These are phyloP conservation scores for Diaporthe batatas DNA, from an alignment of 2,329 filamentous ascomycete species.

Conservation along the genomic window DNA sequence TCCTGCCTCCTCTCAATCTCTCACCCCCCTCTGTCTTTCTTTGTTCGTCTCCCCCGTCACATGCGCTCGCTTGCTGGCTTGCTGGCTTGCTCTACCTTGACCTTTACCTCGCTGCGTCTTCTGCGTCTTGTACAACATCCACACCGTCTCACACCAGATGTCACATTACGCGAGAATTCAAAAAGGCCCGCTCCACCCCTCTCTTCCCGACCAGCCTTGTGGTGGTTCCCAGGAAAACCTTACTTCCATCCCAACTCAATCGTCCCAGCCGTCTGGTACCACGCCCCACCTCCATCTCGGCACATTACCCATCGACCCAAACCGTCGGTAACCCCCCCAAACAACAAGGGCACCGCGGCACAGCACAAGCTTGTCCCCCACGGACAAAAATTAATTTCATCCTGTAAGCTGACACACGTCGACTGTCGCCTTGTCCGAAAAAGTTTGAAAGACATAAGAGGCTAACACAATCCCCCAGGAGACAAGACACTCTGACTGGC, in stretches of 20 bases:
- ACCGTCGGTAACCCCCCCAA: constrained; percentile 34
- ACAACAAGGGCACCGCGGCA: constrained; percentile 22
- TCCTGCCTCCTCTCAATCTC: neutral
- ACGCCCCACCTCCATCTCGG: constrained; percentile 40
- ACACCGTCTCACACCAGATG: constrained; percentile 18
- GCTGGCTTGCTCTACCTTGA: neutral
- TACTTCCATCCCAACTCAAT: constrained; percentile 14
- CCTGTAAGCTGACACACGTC: constrained; percentile 23
- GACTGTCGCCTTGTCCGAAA: neutral
- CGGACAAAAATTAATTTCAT: neutral
- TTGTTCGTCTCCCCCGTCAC: neutral
- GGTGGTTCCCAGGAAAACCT: constrained; percentile 25
- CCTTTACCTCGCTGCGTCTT: neutral
- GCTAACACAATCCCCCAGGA: neutral
- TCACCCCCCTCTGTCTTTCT: neutral
- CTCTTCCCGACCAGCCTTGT: constrained; percentile 9
- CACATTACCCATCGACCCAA: constrained; percentile 38
- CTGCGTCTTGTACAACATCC: constrained; percentile 19
- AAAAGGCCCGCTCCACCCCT: constrained; percentile 26
- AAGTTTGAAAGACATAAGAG: neutral
- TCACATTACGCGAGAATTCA: constrained; percentile 12
- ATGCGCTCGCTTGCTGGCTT: constrained; percentile 4
- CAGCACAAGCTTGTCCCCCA: neutral
- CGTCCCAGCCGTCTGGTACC: constrained; percentile 40
- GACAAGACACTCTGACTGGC: neutral